Evolutionary conservation across 1,284 basidiomycete genomes (phyloP).

Genomic region (Ustilago trichophora): DNA sequence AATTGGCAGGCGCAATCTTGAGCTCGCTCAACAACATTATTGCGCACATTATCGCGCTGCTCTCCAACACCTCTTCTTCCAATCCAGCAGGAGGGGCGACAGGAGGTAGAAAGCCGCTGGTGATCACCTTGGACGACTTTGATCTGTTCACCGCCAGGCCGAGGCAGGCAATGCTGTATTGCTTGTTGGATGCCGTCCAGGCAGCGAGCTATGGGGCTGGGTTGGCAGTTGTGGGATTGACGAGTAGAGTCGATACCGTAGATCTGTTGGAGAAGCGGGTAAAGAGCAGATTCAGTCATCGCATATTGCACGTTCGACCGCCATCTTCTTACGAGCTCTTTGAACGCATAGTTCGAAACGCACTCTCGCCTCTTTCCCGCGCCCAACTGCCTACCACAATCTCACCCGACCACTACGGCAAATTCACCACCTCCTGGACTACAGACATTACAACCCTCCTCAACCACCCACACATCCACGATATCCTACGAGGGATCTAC

Average conservation of each 20-base stretch:
- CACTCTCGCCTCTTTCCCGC: constrained; percentile 9
- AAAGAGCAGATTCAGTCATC: constrained; percentile 62
- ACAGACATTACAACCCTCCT: too few species aligned
- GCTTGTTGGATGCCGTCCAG: constrained; percentile 64
- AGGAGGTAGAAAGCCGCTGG: constrained; percentile 55
- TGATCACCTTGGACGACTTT: constrained; percentile 61
- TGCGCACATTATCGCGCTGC: constrained; percentile 57
- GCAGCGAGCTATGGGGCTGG: constrained; percentile 59
- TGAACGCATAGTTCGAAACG: constrained; percentile 40
- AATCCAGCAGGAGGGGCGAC: too few species aligned
- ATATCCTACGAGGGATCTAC: constrained; percentile 37
- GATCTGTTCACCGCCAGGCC: constrained; percentile 58
- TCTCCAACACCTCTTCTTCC: constrained; percentile 47
- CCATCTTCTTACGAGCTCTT: constrained; percentile 34
- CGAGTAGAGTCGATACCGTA: constrained; percentile 53
- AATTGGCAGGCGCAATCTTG: constrained; percentile 26
- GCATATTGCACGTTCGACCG: constrained; percentile 57
- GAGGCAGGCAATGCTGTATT: constrained; percentile 63
- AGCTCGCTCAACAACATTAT: constrained; percentile 50
- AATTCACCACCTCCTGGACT: too few species aligned
- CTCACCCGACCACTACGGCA: too few species aligned
- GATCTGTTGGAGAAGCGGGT: constrained; percentile 65
- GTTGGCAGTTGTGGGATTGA: constrained; percentile 57
- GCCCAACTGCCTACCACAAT: too few species aligned
- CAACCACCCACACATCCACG: constrained; percentile 18